Evolutionary conservation across 345 rosid genomes (phyloP), one percentile per base, ranked within the genome.

Genomic region (Bretschneidera sinensis): DNA sequence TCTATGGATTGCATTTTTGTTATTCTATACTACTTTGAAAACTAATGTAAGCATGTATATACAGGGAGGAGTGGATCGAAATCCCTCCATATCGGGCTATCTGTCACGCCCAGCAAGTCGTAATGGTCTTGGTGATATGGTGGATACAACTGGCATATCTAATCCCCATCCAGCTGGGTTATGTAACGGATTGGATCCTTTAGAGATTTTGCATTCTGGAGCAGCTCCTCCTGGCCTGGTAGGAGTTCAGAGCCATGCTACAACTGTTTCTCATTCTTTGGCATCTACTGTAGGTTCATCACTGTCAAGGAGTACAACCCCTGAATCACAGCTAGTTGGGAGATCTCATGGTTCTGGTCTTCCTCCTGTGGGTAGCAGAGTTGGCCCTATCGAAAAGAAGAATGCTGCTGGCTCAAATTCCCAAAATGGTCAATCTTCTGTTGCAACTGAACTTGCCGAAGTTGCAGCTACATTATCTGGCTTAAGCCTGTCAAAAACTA

Each of bases 1-100:
- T 3, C 33, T 28, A 28, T 3, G 33, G 5, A 28, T n/a, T 28
- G 33, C 33, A 28, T 28, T 8, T 28, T 28, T 28, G 33, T 28
- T 28, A 8, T 28, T 28, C 5, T 28, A 28, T 28, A n/a, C 8
- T 28, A 28, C 33, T 2, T 2, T 28, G 33, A 28, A 60, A 59
- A 52, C 54, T 71, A 58, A 64, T 6, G 35, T 43, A 50, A 51
- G 24, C 69, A 52, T 51, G 35, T 73, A 17, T 53, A 71, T 78
- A 57, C 74, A 94, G 96, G 97, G 79, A 67, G 96, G 97, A 56
- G 67, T 77, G 67, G 96, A 86, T 66, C 79, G 73, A 24, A 76
- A 82, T 65, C 66, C 79, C 45, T 66, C n/a, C n/a, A n/a, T 84
- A 55, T 69, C 83, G 21, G 89, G 82, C 61, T 79, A 76, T 55